Percentiles rank a stretch among this genome's conserved stretches.
These are phyloP conservation scores for Reutealis trisperma DNA, from an alignment of 345 rosid genomes.

Conservation along the genomic window DNA sequence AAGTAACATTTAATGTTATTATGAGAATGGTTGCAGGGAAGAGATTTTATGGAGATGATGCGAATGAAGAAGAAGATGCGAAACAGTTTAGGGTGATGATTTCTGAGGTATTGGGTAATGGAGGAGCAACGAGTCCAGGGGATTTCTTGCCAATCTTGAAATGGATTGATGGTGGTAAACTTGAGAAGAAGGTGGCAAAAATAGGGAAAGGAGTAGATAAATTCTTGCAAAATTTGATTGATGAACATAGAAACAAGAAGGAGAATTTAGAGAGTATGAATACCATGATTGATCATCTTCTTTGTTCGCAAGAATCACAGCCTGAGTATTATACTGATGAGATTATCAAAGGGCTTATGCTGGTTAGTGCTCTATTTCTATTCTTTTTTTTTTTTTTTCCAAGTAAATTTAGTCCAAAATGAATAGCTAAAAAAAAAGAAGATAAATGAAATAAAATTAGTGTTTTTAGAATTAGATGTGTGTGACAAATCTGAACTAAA, in stretches of 20 bases:
- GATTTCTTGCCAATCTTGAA: constrained; percentile 4
- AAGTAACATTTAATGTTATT: not conserved
- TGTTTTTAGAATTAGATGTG: too few relatives aligned
- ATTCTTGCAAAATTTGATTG: constrained; percentile 33
- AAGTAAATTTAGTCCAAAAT: too few relatives aligned
- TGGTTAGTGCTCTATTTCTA: not conserved
- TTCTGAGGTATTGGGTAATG: constrained; percentile 23
- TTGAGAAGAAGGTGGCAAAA: constrained; percentile 21
- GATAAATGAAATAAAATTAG: too few relatives aligned
- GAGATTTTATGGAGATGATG: constrained; percentile 9
- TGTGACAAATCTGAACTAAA: not conserved
- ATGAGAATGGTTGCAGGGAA: constrained; percentile 20
- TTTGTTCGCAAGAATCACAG: constrained; percentile 40
- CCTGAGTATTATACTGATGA: constrained; percentile 37
- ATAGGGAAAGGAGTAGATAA: constrained; percentile 33
- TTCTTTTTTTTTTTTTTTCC: not conserved
- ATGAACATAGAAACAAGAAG: not conserved
- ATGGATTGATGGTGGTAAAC: constrained; percentile 35
- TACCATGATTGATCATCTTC: constrained; percentile 48
- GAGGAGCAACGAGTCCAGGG: constrained; percentile 35
- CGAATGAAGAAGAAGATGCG: constrained; percentile 7
- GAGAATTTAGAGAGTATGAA: not conserved
- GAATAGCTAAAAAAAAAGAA: too few relatives aligned
- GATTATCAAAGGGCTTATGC: constrained; percentile 21
- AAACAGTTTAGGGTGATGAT: constrained; percentile 35